phyloP scores from a whole-genome alignment of 2,329 filamentous ascomycete genomes.

The Cryphonectria nitschkei region DNA sequence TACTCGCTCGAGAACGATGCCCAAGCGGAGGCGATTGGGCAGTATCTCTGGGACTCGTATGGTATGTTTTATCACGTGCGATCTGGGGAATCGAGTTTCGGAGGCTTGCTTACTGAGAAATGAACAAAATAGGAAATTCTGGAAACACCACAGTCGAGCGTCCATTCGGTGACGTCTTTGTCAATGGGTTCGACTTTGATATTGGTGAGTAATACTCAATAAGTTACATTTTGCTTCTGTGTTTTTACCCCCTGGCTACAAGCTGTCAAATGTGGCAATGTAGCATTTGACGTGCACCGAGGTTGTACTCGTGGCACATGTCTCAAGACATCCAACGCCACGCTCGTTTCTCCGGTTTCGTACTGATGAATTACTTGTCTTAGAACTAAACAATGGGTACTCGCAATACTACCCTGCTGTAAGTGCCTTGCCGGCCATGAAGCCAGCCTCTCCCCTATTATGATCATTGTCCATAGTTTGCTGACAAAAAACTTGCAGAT shows the following conservation, averaged over 20 bases:
- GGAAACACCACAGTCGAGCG: constrained; percentile 38
- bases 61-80: constrained; percentile 32
- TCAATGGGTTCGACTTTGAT: constrained; percentile 53
- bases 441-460: neutral
- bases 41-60: constrained; percentile 50
- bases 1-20: constrained; percentile 40
- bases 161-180: constrained; percentile 46
- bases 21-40: constrained; percentile 46
- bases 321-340: neutral
- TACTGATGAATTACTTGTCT: neutral
- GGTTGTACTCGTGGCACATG: neutral
- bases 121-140: constrained; percentile 32
- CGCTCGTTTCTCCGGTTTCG: neutral
- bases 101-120: neutral
- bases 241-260: too few relatives aligned
- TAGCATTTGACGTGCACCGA: neutral
- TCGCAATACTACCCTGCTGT: constrained; percentile 38
- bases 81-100: neutral
- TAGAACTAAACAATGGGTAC: constrained; percentile 40
- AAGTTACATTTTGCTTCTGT: too few relatives aligned
- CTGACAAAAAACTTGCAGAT: constrained; percentile 22
- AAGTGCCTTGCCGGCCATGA: neutral
- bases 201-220: constrained; percentile 30
- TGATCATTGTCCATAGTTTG: neutral
- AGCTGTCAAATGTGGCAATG: neutral